Evolutionary conservation across 768 basidiomycete species (phyloP).

Genomic region (Mycena capillaripes): DNA sequence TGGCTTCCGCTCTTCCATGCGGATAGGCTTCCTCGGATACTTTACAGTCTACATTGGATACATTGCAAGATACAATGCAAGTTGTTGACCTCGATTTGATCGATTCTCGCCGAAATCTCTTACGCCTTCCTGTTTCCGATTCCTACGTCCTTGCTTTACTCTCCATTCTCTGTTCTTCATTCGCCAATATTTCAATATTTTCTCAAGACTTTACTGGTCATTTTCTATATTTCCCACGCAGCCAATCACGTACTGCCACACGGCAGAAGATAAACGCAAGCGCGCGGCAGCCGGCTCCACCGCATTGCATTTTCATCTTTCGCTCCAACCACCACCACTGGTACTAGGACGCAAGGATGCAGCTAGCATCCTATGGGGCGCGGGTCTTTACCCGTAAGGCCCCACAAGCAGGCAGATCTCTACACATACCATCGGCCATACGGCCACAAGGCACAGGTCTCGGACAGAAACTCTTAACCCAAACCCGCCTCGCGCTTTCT

Average conservation of each 20-base stretch:
- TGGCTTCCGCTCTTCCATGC: too few relatives aligned
- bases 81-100: too few relatives aligned
- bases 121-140: too few relatives aligned
- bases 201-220: too few relatives aligned
- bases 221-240: too few relatives aligned
- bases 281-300: conserved; percentile 8
- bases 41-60: too few relatives aligned
- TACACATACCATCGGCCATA: conserved; percentile 61
- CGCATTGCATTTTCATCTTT: background rate
- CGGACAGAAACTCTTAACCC: conserved; percentile 62
- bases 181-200: too few relatives aligned
- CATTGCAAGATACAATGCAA: too few relatives aligned
- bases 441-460: conserved; percentile 49
- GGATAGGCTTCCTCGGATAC: too few relatives aligned
- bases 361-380: conserved; percentile 60
- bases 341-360: conserved; percentile 48
- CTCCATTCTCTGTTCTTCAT: too few relatives aligned
- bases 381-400: conserved; percentile 58
- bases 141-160: too few relatives aligned
- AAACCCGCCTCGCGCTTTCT: conserved; percentile 68
- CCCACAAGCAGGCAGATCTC: conserved; percentile 53
- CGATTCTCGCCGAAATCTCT: too few relatives aligned
- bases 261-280: conserved; percentile 19
- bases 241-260: conserved; percentile 4
- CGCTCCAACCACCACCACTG: conserved; percentile 27